A percentile compares a stretch with the other conserved stretches of the same genome.
Evolutionary conservation across 306 rosid genomes (phyloP).

Genomic region (Acacia crassicarpa): DNA sequence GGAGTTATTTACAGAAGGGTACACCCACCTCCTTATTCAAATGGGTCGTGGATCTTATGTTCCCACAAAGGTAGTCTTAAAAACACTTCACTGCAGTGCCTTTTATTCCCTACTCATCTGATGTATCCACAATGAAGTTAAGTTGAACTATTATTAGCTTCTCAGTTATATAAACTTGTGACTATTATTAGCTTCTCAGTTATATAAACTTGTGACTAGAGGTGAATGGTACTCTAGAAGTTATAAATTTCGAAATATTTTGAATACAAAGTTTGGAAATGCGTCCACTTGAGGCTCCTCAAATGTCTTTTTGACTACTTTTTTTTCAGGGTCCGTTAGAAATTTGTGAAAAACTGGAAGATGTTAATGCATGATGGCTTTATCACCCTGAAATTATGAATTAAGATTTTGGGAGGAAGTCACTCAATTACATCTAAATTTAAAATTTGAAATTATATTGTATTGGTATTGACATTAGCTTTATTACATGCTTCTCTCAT

Average conservation of each 20-base stretch:
- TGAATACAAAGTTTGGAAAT: background rate
- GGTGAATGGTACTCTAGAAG: background rate
- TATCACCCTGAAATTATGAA: background rate
- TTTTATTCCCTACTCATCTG: background rate
- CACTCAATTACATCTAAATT: background rate
- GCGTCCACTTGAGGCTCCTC: background rate
- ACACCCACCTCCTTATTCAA: constrained; percentile 72
- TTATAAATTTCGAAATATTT: background rate
- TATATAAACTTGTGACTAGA: background rate
- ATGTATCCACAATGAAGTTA: background rate
- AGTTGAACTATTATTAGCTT: background rate
- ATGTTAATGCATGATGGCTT: background rate
- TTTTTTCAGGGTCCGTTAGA: background rate
- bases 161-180: background rate
- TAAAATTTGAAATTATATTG: background rate
- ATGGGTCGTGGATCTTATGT: constrained; percentile 78
- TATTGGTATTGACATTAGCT: background rate
- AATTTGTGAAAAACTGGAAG: background rate
- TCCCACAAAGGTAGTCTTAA: constrained; percentile 60
- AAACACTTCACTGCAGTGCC: background rate
- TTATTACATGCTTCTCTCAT: background rate
- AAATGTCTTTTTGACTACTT: background rate
- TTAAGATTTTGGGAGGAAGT: background rate
- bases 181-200: too few relatives aligned
- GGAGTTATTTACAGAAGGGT: constrained; percentile 61